phyloP scores from a whole-genome alignment of 306 rosid species.

The Gleditsia sinensis region DNA sequence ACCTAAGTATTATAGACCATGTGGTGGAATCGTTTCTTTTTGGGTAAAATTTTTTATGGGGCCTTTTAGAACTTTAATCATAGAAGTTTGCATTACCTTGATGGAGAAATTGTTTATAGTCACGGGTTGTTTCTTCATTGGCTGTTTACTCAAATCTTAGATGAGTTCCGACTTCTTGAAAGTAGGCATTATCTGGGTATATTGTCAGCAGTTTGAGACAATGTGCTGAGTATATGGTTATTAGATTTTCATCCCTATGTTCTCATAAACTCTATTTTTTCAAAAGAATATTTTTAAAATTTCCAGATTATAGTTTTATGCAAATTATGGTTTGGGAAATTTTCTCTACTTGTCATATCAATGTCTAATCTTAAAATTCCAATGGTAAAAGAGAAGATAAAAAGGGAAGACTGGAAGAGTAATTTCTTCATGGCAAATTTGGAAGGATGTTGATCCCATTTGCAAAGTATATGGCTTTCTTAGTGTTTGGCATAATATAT shows the following conservation, averaged over 20 bases:
- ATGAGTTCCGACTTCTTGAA: not conserved
- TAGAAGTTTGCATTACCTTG: slow-evolving; percentile 1
- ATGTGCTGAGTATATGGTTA: not conserved
- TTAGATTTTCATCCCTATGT: not conserved
- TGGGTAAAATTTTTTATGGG: not conserved
- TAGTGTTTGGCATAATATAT: slow-evolving; percentile 11
- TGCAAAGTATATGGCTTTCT: slow-evolving; percentile 24
- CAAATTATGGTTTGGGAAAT: not conserved
- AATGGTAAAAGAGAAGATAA: slow-evolving; percentile 4
- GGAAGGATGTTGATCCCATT: not conserved
- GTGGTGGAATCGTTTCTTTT: not conserved
- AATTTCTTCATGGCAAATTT: slow-evolving; percentile 1
- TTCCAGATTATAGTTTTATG: too few relatives aligned
- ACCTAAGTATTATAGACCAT: not conserved
- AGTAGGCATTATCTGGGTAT: not conserved
- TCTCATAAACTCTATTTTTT: not conserved
- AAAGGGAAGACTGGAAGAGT: not conserved
- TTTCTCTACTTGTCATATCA: not conserved
- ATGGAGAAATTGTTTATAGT: slow-evolving; percentile 1
- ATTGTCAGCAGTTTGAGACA: slow-evolving; percentile 18
- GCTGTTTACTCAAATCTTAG: slow-evolving; percentile 1
- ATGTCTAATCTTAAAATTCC: not conserved
- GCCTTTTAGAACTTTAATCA: not conserved
- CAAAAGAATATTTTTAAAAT: too few relatives aligned
- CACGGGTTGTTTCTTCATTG: slow-evolving; percentile 17